Evolutionary conservation across 2,329 filamentous ascomycete species (phyloP), one percentile per base, ranked within the genome.

Genomic region (Cercospora sojina): DNA sequence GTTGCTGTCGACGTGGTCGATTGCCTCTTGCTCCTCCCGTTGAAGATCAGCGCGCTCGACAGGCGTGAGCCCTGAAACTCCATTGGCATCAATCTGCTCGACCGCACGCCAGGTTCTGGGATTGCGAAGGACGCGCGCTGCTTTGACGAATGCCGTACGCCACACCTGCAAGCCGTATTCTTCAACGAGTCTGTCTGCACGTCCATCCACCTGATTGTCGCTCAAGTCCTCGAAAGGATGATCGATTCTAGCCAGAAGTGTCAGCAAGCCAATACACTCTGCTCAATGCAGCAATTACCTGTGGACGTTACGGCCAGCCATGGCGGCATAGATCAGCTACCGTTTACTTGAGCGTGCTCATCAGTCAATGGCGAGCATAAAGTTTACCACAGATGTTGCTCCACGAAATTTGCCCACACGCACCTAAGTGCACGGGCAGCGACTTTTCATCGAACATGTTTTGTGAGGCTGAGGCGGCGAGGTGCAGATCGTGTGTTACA

Each of bases 91-190:
- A 9, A 76, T 68, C 18, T 64, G 53, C 8, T 69, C 70, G 9
- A 75, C 69, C 18, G 62, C 67, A n/a, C 62, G 57, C 70, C 69
- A 76, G 12, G 70, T 70, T 20, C 72, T 70, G 43, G 72, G 72
- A 58, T 76, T 72, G 38, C 71, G 69, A 10, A 74, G 67, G 51
- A 74, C 67, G 27, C 70, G 70, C 9, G 67, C 74, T 10, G 73
- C 73, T 57, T 32, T 65, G 31, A 65, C 13, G 49, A 63, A 63
- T 9, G 41, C 32, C 23, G 35, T 18, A 7, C 58, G 35, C 58
- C 58, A 61, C 29, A 41, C 38, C 23, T 31, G 13, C 23, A 61
- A 23, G 10, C 41, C 38, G 8, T 61, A 49, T 10, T 20, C 58
- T 7, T 29, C 29, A 16, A 61, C 41, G 8, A 61, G 23, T n/a